A percentile compares a stretch with the other conserved stretches of the same genome.
Conservation (phyloP, 805 yeast genomes). For the Torulaspora gathmanii region DNA sequence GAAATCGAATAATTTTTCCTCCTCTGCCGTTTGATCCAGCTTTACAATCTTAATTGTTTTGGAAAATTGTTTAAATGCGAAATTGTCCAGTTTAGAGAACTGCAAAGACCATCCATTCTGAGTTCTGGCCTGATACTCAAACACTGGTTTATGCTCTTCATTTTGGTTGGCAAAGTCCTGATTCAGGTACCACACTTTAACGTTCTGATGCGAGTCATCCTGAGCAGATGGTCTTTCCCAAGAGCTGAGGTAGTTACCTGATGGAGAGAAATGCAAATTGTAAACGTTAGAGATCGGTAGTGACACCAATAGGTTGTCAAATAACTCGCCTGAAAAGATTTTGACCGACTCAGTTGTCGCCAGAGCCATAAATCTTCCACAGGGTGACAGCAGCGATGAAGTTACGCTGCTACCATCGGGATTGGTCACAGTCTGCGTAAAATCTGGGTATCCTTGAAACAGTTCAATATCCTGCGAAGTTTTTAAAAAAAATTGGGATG, state of each 20-base stretch:
- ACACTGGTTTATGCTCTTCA: constrained; percentile 20
- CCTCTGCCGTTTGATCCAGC: constrained; percentile 39
- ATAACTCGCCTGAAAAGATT: constrained; percentile 29
- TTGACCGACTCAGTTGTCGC: constrained; percentile 29
- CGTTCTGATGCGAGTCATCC: constrained; percentile 72
- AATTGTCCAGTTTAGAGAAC: constrained; percentile 35
- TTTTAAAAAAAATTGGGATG: constrained; percentile 35
- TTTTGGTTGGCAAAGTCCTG: constrained; percentile 39
- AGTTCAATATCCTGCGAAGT: constrained; percentile 35
- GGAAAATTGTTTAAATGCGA: constrained; percentile 28
- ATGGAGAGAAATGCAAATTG: constrained; percentile 85
- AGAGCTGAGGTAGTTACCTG: constrained; percentile 72
- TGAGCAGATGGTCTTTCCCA: constrained; percentile 85
- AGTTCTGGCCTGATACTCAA: constrained; percentile 65
- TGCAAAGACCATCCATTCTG: constrained; percentile 75
- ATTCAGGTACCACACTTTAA: constrained; percentile 63
- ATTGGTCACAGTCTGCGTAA: constrained; percentile 25
- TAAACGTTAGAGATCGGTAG: constrained; percentile 55
- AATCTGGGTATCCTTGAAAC: constrained; percentile 35
- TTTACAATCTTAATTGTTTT: constrained; percentile 34
- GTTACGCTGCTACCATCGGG: constrained; percentile 19
- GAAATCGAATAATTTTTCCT: constrained; percentile 39
- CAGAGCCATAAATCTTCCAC: constrained; percentile 35
- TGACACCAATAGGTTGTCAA: constrained; percentile 21
- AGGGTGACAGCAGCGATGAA: constrained; percentile 33